These are phyloP conservation scores for Didymella exigua DNA, from an alignment of 2,329 filamentous ascomycete species.

Conservation along the genomic window DNA sequence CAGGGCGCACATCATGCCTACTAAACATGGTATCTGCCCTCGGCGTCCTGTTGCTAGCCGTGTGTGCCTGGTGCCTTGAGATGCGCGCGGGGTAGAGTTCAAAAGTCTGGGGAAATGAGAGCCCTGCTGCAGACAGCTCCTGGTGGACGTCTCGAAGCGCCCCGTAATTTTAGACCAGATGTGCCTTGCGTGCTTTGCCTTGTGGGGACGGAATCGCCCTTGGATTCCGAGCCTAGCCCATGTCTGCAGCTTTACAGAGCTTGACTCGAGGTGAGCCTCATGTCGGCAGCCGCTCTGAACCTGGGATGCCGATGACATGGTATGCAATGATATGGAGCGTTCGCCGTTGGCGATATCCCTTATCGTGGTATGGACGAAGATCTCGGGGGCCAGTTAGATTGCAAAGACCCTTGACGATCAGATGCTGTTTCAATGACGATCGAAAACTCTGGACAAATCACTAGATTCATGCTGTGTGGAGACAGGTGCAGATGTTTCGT, in stretches of 20 bases:
- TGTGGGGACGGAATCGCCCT: conserved; percentile 4
- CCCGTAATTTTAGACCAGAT: conserved; percentile 4
- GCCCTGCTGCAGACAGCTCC: conserved; percentile 1
- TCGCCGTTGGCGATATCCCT: conserved; percentile 16
- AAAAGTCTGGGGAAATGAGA: conserved; percentile 17
- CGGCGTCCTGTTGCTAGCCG: conserved; percentile 20
- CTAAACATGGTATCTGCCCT: conserved; percentile 24
- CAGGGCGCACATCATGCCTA: conserved; percentile 31
- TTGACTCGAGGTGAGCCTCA: conserved; percentile 29
- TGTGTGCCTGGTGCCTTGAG: conserved; percentile 25
- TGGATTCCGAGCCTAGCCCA: neutral
- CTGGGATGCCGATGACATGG: conserved; percentile 17
- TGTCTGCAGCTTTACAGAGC: conserved; percentile 3
- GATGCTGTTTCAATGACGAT: conserved; percentile 15
- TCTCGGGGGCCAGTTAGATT: conserved; percentile 13
- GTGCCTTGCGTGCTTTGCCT: conserved; percentile 11
- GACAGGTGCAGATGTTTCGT: conserved; percentile 17
- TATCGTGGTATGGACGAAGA: conserved; percentile 11
- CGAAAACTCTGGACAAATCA: conserved; percentile 17
- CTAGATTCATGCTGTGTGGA: conserved; percentile 18
- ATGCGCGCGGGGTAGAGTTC: conserved; percentile 16
- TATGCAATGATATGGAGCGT: conserved; percentile 13
- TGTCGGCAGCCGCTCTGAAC: conserved; percentile 21
- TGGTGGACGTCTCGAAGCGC: conserved; percentile 6
- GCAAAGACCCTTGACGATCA: conserved; percentile 12